Conservation (phyloP, 2,329 filamentous ascomycete species). For the Pestalotiopsis sp. region DNA sequence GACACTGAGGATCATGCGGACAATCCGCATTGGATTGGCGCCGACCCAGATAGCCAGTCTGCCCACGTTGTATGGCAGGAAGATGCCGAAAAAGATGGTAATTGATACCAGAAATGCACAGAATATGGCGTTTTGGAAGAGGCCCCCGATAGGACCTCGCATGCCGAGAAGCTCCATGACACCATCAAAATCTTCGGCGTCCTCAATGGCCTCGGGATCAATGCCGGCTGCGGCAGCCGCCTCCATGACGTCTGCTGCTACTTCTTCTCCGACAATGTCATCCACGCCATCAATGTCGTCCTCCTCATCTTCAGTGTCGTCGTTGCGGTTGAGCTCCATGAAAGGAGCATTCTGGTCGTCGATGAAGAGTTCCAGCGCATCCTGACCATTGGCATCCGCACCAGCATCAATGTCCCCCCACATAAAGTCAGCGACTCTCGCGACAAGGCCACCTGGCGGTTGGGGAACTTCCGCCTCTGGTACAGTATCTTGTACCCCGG, state of each 20-base stretch:
- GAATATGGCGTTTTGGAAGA: constrained; percentile 95
- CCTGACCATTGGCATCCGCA: constrained; percentile 55
- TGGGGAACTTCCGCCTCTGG: background rate
- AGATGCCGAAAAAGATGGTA: constrained; percentile 83
- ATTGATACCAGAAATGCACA: constrained; percentile 87
- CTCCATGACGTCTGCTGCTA: constrained; percentile 58
- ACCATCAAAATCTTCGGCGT: constrained; percentile 93
- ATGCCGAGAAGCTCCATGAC: constrained; percentile 96
- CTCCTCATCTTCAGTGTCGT: constrained; percentile 38
- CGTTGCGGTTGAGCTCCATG: constrained; percentile 37
- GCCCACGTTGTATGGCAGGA: constrained; percentile 89
- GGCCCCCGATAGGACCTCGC: constrained; percentile 85
- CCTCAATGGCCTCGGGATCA: constrained; percentile 76
- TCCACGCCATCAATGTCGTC: constrained; percentile 23
- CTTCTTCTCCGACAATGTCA: constrained; percentile 44
- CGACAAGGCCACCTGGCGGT: constrained; percentile 40
- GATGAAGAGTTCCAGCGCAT: constrained; percentile 63
- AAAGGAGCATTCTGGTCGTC: constrained; percentile 44
- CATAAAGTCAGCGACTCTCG: constrained; percentile 60
- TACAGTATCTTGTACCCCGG: constrained; percentile 12
- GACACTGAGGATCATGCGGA: constrained; percentile 71
- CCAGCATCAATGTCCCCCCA: constrained; percentile 57
- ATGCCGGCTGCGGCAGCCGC: constrained; percentile 69
- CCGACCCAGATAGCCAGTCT: constrained; percentile 80
- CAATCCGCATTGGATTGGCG: constrained; percentile 77